Evolutionary conservation across 2,329 filamentous ascomycete genomes (phyloP).

Genomic region (Aspergillus tubingensis): DNA sequence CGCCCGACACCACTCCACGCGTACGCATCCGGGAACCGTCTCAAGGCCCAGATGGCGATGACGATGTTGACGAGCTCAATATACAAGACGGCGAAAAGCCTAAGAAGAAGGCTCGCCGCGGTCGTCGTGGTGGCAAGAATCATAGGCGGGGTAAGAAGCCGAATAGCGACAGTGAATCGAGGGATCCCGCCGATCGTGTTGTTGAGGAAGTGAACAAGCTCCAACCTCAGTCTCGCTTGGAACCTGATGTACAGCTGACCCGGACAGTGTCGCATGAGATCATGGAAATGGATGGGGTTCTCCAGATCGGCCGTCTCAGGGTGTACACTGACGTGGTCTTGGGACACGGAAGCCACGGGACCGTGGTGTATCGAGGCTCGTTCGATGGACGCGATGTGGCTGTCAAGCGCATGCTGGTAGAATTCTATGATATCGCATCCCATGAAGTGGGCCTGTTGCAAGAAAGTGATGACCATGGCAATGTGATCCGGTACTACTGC

Average conservation of each 20-base stretch:
- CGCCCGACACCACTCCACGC: conserved; percentile 32
- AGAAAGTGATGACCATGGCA: conserved; percentile 92
- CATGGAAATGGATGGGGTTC: conserved; percentile 60
- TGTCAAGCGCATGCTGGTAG: conserved; percentile 93
- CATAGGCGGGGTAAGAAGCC: conserved; percentile 57
- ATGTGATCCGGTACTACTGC: conserved; percentile 95
- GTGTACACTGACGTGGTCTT: conserved; percentile 63
- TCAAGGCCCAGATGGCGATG: conserved; percentile 35
- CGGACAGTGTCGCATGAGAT: conserved; percentile 57
- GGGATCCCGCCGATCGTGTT: conserved; percentile 61
- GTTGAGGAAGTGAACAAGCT: conserved; percentile 57
- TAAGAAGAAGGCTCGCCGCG: conserved; percentile 70
- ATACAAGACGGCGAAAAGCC: conserved; percentile 48
- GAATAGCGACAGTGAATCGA: conserved; percentile 54
- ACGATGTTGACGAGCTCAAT: conserved; percentile 34
- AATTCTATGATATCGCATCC: conserved; percentile 93
- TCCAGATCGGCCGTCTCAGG: conserved; percentile 62
- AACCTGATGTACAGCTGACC: conserved; percentile 62
- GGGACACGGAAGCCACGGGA: conserved; percentile 89
- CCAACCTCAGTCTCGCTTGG: conserved; percentile 51
- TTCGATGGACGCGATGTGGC: conserved; percentile 93
- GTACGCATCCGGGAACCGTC: conserved; percentile 46
- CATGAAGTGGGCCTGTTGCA: conserved; percentile 88
- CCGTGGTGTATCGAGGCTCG: conserved; percentile 89
- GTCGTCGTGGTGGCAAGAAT: conserved; percentile 71